A percentile compares a stretch with the other conserved stretches of the same genome.
phyloP scores from a whole-genome alignment of 140 eudicot genomes.

The Bidens hawaiensis region DNA sequence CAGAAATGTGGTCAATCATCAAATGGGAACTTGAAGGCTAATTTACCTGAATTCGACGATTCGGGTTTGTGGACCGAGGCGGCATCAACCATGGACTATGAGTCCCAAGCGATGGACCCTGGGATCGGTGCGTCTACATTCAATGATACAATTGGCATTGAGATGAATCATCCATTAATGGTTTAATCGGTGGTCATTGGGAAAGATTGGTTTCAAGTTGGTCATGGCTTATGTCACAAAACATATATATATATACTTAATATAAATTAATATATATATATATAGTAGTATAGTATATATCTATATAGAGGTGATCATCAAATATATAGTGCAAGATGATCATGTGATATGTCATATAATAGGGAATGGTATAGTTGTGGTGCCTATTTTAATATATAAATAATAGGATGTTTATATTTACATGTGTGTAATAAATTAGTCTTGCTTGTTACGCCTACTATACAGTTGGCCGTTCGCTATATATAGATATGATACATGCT shows the following conservation, averaged over 20 bases:
- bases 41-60: conserved; percentile 56
- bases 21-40: conserved; percentile 27
- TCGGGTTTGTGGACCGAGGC: conserved; percentile 60
- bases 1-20: conserved; percentile 19
- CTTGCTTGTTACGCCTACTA: too few species aligned
- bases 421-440: not conserved
- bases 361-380: not conserved
- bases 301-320: too few species aligned
- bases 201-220: conserved; percentile 9
- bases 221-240: conserved; percentile 26
- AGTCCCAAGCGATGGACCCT: conserved; percentile 40
- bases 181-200: conserved; percentile 18
- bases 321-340: not conserved
- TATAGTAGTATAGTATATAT: not conserved
- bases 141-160: conserved; percentile 36
- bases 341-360: not conserved
- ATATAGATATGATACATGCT: too few species aligned
- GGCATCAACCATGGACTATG: conserved; percentile 34
- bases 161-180: conserved; percentile 31
- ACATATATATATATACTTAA: too few species aligned
- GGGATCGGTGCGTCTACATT: conserved; percentile 23
- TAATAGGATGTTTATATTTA: not conserved
- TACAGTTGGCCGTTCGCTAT: too few species aligned
- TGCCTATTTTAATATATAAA: not conserved
- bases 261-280: too few species aligned